These are phyloP conservation scores for Flaveria brownii DNA, from an alignment of 129 eudicot species.

Conservation along the genomic window DNA sequence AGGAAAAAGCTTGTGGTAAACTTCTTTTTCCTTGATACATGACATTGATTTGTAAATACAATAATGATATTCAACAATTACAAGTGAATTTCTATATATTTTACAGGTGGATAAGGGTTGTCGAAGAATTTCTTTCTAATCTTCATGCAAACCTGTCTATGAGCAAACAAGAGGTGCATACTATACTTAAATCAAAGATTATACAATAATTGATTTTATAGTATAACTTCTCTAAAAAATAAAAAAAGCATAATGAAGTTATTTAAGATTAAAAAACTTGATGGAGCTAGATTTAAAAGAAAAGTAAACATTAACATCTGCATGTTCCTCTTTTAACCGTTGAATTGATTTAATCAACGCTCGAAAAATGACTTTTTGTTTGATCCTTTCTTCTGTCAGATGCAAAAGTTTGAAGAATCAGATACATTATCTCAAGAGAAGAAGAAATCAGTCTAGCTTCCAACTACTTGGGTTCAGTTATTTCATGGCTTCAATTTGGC, in stretches of 20 bases:
- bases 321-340: no score
- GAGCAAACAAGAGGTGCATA: constrained; percentile 57
- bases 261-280: neutral
- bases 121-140: constrained; percentile 63
- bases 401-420: constrained; percentile 23
- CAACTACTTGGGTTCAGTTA: neutral
- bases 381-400: constrained; percentile 9
- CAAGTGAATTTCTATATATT: neutral
- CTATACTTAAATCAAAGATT: neutral
- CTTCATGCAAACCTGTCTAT: constrained; percentile 58
- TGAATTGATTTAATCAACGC: no score
- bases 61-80: neutral
- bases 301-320: no score
- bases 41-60: neutral
- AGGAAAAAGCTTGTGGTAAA: constrained; percentile 77
- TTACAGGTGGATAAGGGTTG: constrained; percentile 96
- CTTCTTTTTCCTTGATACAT: neutral
- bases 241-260: neutral
- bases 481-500: constrained; percentile 11
- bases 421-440: constrained; percentile 15
- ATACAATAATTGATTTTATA: neutral
- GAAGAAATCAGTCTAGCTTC: constrained; percentile 27
- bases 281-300: no score
- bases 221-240: neutral
- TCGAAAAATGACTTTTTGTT: neutral